Conservation (phyloP, 1,139 yeast species). For the Yamadazyma oceani region DNA sequence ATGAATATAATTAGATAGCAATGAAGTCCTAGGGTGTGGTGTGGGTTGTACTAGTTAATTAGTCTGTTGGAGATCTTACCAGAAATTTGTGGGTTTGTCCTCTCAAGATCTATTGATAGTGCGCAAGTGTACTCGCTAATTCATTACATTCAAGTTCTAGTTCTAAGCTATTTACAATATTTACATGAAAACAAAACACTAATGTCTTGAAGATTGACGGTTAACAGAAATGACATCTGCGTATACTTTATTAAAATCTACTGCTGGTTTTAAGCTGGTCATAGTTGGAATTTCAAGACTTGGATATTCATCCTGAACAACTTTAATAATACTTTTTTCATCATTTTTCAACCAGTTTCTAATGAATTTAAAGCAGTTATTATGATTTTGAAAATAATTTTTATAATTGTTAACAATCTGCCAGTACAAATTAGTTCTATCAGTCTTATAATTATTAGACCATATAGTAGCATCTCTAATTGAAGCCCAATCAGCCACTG, state of each 20-base stretch:
- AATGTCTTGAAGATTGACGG: not conserved
- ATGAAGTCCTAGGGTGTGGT: no score
- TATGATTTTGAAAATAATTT: slow-evolving; percentile 42
- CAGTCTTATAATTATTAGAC: slow-evolving; percentile 32
- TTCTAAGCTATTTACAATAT: no score
- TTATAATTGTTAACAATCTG: slow-evolving; percentile 54
- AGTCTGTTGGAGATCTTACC: no score
- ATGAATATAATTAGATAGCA: no score
- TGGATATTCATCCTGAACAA: slow-evolving; percentile 3
- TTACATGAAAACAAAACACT: not conserved
- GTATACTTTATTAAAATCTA: slow-evolving; percentile 25
- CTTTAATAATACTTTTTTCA: slow-evolving; percentile 13
- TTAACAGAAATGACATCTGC: slow-evolving; percentile 1
- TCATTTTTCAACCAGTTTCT: slow-evolving; percentile 34
- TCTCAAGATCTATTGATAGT: no score
- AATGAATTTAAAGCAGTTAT: slow-evolving; percentile 32
- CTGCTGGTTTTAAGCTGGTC: slow-evolving; percentile 27
- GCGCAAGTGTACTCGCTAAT: no score
- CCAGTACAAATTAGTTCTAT: slow-evolving; percentile 57
- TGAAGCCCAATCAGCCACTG: slow-evolving; percentile 88
- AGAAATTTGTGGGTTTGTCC: no score
- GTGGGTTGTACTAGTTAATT: no score
- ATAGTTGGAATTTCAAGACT: slow-evolving; percentile 29
- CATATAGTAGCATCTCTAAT: slow-evolving; percentile 74
- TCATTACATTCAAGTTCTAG: no score